phyloP scores from a whole-genome alignment of 1,139 yeast genomes.

The Diutina pseudorugosa region DNA sequence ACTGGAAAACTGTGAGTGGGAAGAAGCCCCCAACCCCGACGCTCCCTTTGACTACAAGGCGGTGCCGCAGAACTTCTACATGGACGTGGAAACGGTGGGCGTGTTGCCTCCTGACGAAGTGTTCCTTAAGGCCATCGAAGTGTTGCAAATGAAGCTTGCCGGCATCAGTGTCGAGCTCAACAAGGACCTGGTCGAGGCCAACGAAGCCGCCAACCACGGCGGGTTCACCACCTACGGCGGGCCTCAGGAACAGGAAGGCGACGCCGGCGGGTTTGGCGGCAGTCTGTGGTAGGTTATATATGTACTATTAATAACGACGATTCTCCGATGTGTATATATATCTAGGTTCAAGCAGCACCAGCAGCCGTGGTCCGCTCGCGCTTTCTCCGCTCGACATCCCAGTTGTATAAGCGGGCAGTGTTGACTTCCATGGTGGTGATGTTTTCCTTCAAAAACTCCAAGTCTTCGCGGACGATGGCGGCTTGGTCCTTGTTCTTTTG shows the following conservation, averaged over 20 bases:
- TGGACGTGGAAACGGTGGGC: slow-evolving; percentile 90
- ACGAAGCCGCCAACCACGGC: slow-evolving; percentile 25
- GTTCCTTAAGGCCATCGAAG: slow-evolving; percentile 68
- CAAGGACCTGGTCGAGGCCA: slow-evolving; percentile 41
- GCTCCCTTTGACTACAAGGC: slow-evolving; percentile 82
- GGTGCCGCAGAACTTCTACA: slow-evolving; percentile 65
- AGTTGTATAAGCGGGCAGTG: slow-evolving; percentile 87
- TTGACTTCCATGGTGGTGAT: slow-evolving; percentile 97
- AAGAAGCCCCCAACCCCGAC: slow-evolving; percentile 86
- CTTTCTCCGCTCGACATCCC: slow-evolving; percentile 83
- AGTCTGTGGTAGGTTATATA: background rate
- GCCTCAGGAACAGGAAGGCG: slow-evolving; percentile 2
- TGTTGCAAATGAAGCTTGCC: slow-evolving; percentile 83
- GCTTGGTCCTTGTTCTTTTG: slow-evolving; percentile 50
- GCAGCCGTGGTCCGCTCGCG: background rate
- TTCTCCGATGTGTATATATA: too few relatives aligned
- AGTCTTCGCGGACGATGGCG: slow-evolving; percentile 60
- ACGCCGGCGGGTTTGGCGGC: slow-evolving; percentile 3
- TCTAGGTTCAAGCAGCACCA: background rate
- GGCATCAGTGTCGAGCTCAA: slow-evolving; percentile 76
- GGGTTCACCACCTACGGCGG: slow-evolving; percentile 38
- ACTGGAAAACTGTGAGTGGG: slow-evolving; percentile 84
- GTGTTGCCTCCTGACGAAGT: slow-evolving; percentile 83
- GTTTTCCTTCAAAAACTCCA: slow-evolving; percentile 80
- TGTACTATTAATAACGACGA: background rate